Conservation (phyloP, 306 rosid genomes). For the Delonix regia region DNA sequence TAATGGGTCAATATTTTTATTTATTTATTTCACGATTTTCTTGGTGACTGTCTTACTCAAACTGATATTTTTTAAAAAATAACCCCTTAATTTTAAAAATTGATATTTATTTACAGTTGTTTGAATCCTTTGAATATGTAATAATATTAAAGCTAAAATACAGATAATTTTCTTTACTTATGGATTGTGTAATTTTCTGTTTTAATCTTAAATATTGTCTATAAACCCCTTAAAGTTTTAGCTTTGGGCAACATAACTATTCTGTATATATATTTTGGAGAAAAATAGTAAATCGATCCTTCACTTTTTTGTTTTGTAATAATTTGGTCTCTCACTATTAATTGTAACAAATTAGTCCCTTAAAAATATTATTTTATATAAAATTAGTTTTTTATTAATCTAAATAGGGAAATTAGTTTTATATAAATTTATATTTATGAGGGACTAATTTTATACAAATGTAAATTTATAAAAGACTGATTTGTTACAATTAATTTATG, state of each 20-base stretch:
- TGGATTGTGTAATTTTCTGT: background rate
- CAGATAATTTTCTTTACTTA: background rate
- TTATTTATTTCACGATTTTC: background rate
- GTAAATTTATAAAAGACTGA: no score
- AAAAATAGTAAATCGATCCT: no score
- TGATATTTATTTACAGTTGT: background rate
- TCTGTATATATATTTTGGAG: no score
- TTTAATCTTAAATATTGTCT: background rate
- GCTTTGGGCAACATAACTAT: background rate
- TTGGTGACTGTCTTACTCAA: background rate
- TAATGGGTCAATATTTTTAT: background rate
- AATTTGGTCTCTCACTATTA: no score
- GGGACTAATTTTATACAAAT: no score
- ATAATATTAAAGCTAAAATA: background rate
- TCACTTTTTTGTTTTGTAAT: no score
- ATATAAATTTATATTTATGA: no score
- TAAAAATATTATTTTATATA: no score
- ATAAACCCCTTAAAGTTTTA: background rate
- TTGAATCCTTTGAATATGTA: background rate
- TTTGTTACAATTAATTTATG: no score
- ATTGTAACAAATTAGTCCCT: no score
- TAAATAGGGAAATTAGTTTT: no score
- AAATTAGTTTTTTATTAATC: no score
- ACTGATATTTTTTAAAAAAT: background rate
- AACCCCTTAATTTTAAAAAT: background rate